Evolutionary conservation across 2,329 filamentous ascomycete species (phyloP), one percentile per base, ranked within the genome.

Genomic region (Calonectria hongkongensis): DNA sequence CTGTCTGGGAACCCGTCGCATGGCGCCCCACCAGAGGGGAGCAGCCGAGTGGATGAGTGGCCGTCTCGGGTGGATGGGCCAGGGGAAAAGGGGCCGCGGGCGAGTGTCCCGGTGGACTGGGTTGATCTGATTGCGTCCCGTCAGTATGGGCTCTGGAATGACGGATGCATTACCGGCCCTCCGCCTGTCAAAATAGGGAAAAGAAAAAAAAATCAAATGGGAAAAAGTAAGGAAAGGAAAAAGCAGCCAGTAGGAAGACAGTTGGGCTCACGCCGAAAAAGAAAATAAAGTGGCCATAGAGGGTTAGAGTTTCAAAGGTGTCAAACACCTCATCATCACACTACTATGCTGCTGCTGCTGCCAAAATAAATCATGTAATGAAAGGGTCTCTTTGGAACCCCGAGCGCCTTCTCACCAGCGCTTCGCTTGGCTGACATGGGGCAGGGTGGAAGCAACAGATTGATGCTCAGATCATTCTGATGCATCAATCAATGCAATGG

Each of bases 101-200:
- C 79, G 74, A 76, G 73, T 74, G 79, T 79, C 79, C 79, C 79
- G 76, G 79, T 76, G 77, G 73, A 67, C 78, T 80, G 79, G 79
- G 78, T 80, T 80, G 79, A 80, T 80, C 79, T 80, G 74, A 79
- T 79, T 66, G 74, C 78, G 79, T 77, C 75, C 74, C 65, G 77
- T 73, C 74, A 74, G 74, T 74, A 74, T 70, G 64, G 77, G 71
- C 74, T 78, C 73, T 72, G 66, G 73, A 78, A 75, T 73, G 74
- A 74, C 75, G 79, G 74, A 73, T 76, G 71, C 72, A 56, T 56
- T 70, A 71, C 69, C 54, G 62, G 51, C 33, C 54, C 56, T 71
- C 65, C 65, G 71, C 47, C 39, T 68, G 64, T 71, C 71, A 71
- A 56, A 71, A 68, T 28, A 54, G 27, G 63, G 21, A 47, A 71